A percentile compares a stretch with the other conserved stretches of the same genome.
Evolutionary conservation across 805 yeast genomes (phyloP).

Genomic region (Phaffomyces opuntiae): DNA sequence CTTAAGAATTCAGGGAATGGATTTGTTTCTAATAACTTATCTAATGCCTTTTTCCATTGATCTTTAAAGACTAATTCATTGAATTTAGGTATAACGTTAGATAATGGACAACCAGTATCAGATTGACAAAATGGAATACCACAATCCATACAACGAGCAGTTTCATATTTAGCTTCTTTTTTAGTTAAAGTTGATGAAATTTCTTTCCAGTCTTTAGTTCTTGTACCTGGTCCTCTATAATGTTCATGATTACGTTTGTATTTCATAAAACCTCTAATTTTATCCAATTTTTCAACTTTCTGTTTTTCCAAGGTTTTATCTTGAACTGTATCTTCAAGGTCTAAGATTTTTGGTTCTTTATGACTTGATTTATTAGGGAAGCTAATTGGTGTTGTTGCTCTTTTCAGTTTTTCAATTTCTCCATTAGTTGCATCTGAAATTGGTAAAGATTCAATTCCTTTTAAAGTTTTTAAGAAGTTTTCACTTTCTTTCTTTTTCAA

Average conservation of each 20-base stretch:
- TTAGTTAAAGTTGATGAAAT: conserved; percentile 72
- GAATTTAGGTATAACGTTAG: conserved; percentile 97
- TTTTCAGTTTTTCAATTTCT: conserved; percentile 46
- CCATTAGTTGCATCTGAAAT: conserved; percentile 80
- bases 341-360: conserved; percentile 78
- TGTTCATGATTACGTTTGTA: conserved; percentile 84
- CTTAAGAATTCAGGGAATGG: conserved; percentile 98
- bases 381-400: conserved; percentile 9
- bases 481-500: conserved; percentile 50
- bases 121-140: conserved; percentile 99
- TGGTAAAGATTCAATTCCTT: conserved; percentile 61
- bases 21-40: conserved; percentile 88
- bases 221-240: conserved; percentile 68
- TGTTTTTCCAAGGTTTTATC: conserved; percentile 62
- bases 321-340: conserved; percentile 80
- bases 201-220: conserved; percentile 91
- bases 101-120: conserved; percentile 96
- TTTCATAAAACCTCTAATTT: conserved; percentile 86
- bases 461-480: conserved; percentile 59
- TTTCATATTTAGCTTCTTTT: conserved; percentile 82
- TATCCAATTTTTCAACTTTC: conserved; percentile 63
- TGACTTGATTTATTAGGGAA: conserved; percentile 27
- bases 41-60: conserved; percentile 91
- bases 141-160: conserved; percentile 99
- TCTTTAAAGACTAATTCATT: conserved; percentile 92